Base-by-base conservation (phyloP, 345 rosid genomes). In the Salix udensis region DNA sequence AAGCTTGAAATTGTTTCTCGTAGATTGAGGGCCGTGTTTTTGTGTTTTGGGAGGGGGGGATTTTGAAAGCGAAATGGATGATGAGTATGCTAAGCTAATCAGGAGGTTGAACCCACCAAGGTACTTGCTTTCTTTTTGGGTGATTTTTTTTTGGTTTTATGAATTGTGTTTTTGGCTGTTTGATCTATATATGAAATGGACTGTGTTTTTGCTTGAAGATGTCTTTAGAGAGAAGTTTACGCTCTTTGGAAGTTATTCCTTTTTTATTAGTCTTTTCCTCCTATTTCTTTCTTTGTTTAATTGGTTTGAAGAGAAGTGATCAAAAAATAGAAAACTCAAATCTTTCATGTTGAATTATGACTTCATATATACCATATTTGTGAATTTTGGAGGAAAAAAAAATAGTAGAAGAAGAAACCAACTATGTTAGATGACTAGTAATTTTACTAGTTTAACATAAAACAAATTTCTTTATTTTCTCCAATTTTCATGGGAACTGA, bases 51-150 rank as follows among this genome's bases (percentile, higher is more conserved):
- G 3, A n/a, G 10, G 69, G 3, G 34, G 15, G 73, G 52, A 31
- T 46, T 21, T 73, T 61, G 10, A 28, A 42, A 81, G 80, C 18
- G 34, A 77, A 60, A 88, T 89, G 91, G 98, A 93, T 77, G 98
- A 91, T 74, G 94, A 93, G 87, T 93, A 81, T 71, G 92, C 94
- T 39, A 93, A 93, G 91, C 89, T 93, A 71, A 81, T 93, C 84
- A 82, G 97, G 80, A 90, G 98, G 79, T 90, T 93, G 93, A 91
- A 93, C 82, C 97, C 91, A 13, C 98, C 98, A 65, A 88, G 98
- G 94, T 90, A 73, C 18, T 65, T 9, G 4, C 2, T 74, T 40
- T 10, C 21, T 5, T 37, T 15, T 8, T 34, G 9, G 15, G 21
- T 58, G 18, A 50, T 11, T 67, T 48, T 52, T 52, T 23, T 30